phyloP scores from a whole-genome alignment of 129 eudicot genomes.

The Logfia minima region DNA sequence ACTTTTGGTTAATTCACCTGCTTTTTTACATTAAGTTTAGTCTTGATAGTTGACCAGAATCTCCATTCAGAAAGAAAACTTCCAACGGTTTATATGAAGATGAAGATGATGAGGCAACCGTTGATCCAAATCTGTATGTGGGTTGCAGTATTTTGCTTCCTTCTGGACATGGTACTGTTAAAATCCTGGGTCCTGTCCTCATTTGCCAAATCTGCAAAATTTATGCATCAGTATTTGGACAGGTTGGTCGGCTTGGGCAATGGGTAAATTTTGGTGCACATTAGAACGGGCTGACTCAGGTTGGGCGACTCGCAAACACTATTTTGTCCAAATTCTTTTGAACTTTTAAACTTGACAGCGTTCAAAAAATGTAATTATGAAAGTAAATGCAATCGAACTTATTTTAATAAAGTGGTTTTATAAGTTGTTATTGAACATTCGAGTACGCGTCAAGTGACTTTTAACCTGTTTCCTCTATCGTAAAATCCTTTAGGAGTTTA shows the following conservation, averaged over 20 bases:
- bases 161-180: constrained; percentile 68
- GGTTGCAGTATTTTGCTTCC: constrained; percentile 95
- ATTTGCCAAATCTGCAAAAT: constrained; percentile 68
- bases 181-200: constrained; percentile 88
- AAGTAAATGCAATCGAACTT: too few species aligned
- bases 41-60: constrained; percentile 85
- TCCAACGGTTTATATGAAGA: constrained; percentile 72
- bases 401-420: too few species aligned
- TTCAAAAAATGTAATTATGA: too few species aligned
- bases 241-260: background rate
- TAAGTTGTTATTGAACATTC: too few species aligned
- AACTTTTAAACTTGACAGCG: too few species aligned
- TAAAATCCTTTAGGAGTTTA: background rate
- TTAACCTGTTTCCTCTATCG: background rate
- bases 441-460: background rate
- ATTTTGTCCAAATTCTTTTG: background rate
- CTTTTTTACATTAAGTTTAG: constrained; percentile 36
- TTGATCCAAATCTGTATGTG: constrained; percentile 81
- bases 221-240: background rate
- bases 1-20: background rate
- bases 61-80: constrained; percentile 85
- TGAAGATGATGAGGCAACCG: constrained; percentile 40
- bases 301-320: background rate
- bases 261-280: background rate
- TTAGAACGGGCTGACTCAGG: background rate